Conservation (phyloP, 768 basidiomycete species). For the Termitomyces eurrhizus region DNA sequence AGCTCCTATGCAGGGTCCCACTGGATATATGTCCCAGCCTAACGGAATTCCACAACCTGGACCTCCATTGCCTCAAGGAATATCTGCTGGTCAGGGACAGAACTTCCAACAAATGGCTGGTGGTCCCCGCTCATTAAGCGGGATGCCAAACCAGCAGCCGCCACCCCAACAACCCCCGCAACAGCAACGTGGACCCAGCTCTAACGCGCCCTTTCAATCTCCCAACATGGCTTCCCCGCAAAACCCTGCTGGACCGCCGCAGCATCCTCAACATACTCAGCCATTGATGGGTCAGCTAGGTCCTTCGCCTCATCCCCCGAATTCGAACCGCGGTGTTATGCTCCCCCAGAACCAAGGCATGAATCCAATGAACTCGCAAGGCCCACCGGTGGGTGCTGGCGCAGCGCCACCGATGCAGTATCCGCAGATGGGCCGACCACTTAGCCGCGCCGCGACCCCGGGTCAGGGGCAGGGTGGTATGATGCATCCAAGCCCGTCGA, state of each 20-base stretch:
- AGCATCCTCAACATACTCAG: slow-evolving; percentile 23
- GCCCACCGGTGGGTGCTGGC: slow-evolving; percentile 15
- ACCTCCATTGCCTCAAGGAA: slow-evolving; percentile 18
- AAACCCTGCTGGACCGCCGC: slow-evolving; percentile 28
- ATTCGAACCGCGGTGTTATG: slow-evolving; percentile 39
- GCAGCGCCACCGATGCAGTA: slow-evolving; percentile 39
- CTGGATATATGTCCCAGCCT: slow-evolving; percentile 17
- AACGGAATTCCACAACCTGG: slow-evolving; percentile 25
- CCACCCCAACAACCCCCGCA: slow-evolving; percentile 18
- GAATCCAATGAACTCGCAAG: slow-evolving; percentile 33
- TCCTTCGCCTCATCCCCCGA: slow-evolving; percentile 47
- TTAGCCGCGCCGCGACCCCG: slow-evolving; percentile 48
- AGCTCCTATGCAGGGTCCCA: too few species aligned
- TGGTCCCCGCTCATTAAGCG: slow-evolving; percentile 17
- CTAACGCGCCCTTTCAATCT: slow-evolving; percentile 58
- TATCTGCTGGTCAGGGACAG: slow-evolving; percentile 25
- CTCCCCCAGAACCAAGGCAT: slow-evolving; percentile 43
- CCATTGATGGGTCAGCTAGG: slow-evolving; percentile 48
- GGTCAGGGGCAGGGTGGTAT: slow-evolving; percentile 28
- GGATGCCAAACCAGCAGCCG: slow-evolving; percentile 17
- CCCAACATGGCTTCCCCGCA: slow-evolving; percentile 65
- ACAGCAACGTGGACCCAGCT: slow-evolving; percentile 41
- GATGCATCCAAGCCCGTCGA: slow-evolving; percentile 56
- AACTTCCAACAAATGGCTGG: slow-evolving; percentile 20
- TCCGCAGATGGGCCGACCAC: slow-evolving; percentile 46